Percentiles rank a stretch among this genome's conserved stretches.
phyloP scores from a whole-genome alignment of 768 basidiomycete genomes.

The Trametes elegans region DNA sequence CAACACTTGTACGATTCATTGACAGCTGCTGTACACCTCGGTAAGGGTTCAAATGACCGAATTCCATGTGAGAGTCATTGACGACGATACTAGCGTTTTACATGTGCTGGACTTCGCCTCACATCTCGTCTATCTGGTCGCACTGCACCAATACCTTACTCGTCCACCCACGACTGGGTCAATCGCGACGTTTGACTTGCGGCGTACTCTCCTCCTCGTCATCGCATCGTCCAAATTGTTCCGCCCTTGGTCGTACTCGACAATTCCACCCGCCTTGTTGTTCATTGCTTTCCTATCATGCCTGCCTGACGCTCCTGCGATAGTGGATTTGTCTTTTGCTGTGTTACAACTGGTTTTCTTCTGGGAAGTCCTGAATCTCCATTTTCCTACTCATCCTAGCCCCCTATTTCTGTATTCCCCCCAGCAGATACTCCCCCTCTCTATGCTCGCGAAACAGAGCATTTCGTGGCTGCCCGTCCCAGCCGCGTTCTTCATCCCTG shows the following conservation, averaged over 20 bases:
- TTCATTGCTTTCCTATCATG: conserved; percentile 40
- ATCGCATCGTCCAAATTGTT: conserved; percentile 32
- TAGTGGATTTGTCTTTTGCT: conserved; percentile 40
- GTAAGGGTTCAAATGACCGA: conserved; percentile 30
- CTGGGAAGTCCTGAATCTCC: conserved; percentile 44
- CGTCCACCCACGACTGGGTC: conserved; percentile 31
- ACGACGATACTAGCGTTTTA: conserved; percentile 33
- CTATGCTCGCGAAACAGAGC: conserved; percentile 39
- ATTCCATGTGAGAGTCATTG: neutral
- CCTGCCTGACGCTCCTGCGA: conserved; percentile 43
- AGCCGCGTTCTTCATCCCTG: conserved; percentile 48
- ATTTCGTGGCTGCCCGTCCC: conserved; percentile 40
- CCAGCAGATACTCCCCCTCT: conserved; percentile 42
- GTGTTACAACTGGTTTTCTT: conserved; percentile 40
- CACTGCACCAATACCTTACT: conserved; percentile 35
- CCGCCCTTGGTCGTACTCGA: conserved; percentile 32
- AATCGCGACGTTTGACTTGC: conserved; percentile 31
- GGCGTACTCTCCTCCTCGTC: conserved; percentile 30
- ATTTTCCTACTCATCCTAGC: conserved; percentile 43
- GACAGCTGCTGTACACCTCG: conserved; percentile 45
- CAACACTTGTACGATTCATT: conserved; percentile 28
- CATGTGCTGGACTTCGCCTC: conserved; percentile 44
- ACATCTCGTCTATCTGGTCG: conserved; percentile 39
- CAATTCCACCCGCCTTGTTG: conserved; percentile 38
- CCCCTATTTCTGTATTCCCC: conserved; percentile 44